Base-by-base conservation (phyloP, 2,329 filamentous ascomycete species). In the Trichoderma koningiopsis region DNA sequence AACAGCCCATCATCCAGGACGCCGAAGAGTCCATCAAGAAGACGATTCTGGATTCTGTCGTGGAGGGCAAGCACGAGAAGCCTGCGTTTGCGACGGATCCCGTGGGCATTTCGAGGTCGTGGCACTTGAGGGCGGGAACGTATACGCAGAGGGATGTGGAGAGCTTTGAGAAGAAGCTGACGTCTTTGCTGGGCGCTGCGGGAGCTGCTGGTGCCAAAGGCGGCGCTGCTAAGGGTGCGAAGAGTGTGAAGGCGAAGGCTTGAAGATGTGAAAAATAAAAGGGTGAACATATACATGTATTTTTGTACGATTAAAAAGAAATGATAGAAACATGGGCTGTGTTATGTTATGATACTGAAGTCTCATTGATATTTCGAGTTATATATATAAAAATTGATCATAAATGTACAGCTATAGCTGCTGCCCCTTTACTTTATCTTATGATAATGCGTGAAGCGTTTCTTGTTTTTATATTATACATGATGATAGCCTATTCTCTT, bases 161-260 rank as follows among this genome's bases (percentile, higher is more conserved):
- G 62, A 75, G 73, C 49, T 83, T 83, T 68, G 78, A 83, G 76
- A 76, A 71, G 33, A 83, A 83, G 77, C 68, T 83, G 58, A 72
- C 73, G 52, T 76, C 78, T 60, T 69, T 82, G 70, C 58, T 78
- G 37, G 69, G 69, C n/a, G 47, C 47, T 72, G 70, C 74, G 72
- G 70, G 74, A 33, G 55, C 6, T 43, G 56, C n/a, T 4, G 43
- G 33, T 13, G 73, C 14, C 10, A 31, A 10, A 33, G 31, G 31
- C 8, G 31, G 31, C 2, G 33, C 11, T 14, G 67, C 37, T 40
- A 70, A 62, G 70, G 72, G 58, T 70, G 70, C 58, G 71, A 75
- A 71, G 60, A 69, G 33, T 72, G 70, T 31, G 59, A 75, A 76
- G 71, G 59, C 57, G 35, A 71, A 76, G 72, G 72, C 75, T 43